Evolutionary conservation across 2,329 filamentous ascomycete species (phyloP), one percentile per base, ranked within the genome.

Genomic region (Aspergillaceae sp.): DNA sequence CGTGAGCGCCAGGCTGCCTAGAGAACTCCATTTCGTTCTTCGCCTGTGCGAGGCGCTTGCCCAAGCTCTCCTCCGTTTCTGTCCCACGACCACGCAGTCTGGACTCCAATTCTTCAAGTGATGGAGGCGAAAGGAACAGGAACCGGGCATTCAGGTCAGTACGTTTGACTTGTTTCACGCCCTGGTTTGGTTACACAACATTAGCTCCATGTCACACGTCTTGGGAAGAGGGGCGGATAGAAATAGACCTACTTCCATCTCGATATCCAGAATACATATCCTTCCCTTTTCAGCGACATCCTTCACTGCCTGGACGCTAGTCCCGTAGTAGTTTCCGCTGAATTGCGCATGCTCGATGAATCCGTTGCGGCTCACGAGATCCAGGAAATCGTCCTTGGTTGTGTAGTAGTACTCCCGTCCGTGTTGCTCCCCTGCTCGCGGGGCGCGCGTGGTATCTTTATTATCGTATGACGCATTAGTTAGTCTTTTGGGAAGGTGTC

Each of bases 331-430:
- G 70, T 96, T 95, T 45, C 81, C 83, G 36, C 88, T 83, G 65
- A 95, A 96, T 64, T 84, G 74, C 45, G 90, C 90, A 72, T 86
- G 80, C 75, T 96, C 90, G 51, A 95, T 83, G 67, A 96, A 95
- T 7, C 82, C 85, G 46, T 79, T 75, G 48, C 79, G 66, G n/a
- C 67, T 73, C 46, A 88, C 80, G 50, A 92, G 75, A 38, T 75
- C 71, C 60, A 82, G 71, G 62, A 94, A 94, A 3, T 75, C 74
- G 7, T 79, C 76, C 65, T 76, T 78, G 19, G 74, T 77, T 10
- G 84, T 80, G 60, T 84, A 94, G 74, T 88, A 80, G 75, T 96
- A 96, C 68, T 94, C 81, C 37, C 80, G 74, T 60, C 86, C 88
- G 62, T 91, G 67, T 53, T 78, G 60, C 70, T 96, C 90, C 59